Evolutionary conservation across 768 basidiomycete species (phyloP).

Genomic region (Boletales sp.): DNA sequence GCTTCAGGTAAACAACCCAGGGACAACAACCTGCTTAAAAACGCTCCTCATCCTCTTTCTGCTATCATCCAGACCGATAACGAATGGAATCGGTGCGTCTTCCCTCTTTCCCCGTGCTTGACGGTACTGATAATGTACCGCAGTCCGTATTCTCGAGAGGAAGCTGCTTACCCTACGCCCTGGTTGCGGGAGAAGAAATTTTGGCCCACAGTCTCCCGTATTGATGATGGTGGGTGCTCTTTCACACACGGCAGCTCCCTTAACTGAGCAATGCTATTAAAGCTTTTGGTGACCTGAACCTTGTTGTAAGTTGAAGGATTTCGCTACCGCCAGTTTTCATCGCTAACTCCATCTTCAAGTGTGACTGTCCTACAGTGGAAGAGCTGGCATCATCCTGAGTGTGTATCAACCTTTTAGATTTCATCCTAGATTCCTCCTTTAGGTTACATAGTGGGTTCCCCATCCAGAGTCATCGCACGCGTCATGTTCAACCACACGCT

Average conservation of each 20-base stretch:
- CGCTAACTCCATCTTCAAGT: conserved; percentile 41
- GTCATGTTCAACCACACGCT: conserved; percentile 68
- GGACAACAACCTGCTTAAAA: conserved; percentile 89
- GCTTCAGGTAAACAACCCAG: conserved; percentile 82
- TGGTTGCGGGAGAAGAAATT: conserved; percentile 88
- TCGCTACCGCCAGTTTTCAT: neutral
- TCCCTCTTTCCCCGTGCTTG: neutral
- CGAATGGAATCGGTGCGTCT: conserved; percentile 79
- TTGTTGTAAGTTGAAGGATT: conserved; percentile 59
- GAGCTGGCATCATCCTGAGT: conserved; percentile 50
- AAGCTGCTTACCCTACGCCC: conserved; percentile 86
- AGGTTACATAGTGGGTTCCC: conserved; percentile 37
- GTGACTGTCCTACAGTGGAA: conserved; percentile 84
- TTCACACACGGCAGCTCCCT: neutral
- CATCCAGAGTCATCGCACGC: conserved; percentile 41
- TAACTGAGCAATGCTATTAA: conserved; percentile 8
- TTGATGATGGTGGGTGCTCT: conserved; percentile 82
- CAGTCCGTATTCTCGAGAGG: conserved; percentile 88
- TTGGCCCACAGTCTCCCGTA: conserved; percentile 90
- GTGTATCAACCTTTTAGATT: conserved; percentile 18
- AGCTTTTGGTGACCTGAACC: conserved; percentile 93
- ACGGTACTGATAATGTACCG: conserved; percentile 3
- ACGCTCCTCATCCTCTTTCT: conserved; percentile 89
- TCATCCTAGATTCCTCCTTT: conserved; percentile 18
- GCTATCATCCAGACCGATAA: conserved; percentile 67